Conservation (phyloP, 164 flowering plant species). For the Aristolochia fimbriata region DNA sequence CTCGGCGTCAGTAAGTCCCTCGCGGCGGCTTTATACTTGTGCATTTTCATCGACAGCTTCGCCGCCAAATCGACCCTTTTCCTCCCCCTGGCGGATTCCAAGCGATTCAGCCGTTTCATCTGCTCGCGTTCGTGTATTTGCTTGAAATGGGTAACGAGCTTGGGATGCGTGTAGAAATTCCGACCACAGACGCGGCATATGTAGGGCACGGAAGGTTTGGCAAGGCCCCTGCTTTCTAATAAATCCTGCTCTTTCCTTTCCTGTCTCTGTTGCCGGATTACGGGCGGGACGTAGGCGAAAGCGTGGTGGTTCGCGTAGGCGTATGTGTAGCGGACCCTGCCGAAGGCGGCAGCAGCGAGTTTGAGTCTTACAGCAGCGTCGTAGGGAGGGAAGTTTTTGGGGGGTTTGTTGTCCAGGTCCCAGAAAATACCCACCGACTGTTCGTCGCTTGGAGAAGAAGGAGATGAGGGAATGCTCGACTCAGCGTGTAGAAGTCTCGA, state of each 20-base stretch:
- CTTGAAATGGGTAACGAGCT: conserved; percentile 63
- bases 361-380: conserved; percentile 63
- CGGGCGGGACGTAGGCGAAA: conserved; percentile 42
- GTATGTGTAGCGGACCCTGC: conserved; percentile 41
- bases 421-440: conserved; percentile 65
- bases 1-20: conserved; percentile 54
- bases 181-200: conserved; percentile 76
- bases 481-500: too few species aligned
- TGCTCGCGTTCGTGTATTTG: conserved; percentile 76
- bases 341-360: conserved; percentile 46
- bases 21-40: conserved; percentile 59
- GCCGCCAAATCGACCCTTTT: conserved; percentile 56
- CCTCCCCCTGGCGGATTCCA: conserved; percentile 61
- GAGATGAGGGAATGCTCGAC: background rate
- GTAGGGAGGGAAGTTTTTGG: conserved; percentile 53
- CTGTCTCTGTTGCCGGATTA: conserved; percentile 38
- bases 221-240: conserved; percentile 43
- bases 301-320: conserved; percentile 80
- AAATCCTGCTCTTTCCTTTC: conserved; percentile 41
- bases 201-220: conserved; percentile 33
- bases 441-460: conserved; percentile 6
- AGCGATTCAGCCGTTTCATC: conserved; percentile 49
- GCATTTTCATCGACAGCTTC: conserved; percentile 74
- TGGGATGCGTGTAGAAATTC: conserved; percentile 51
- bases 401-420: conserved; percentile 88